Conservation (phyloP, 2,329 filamentous ascomycete genomes). For the Plectosphaerella plurivora region DNA sequence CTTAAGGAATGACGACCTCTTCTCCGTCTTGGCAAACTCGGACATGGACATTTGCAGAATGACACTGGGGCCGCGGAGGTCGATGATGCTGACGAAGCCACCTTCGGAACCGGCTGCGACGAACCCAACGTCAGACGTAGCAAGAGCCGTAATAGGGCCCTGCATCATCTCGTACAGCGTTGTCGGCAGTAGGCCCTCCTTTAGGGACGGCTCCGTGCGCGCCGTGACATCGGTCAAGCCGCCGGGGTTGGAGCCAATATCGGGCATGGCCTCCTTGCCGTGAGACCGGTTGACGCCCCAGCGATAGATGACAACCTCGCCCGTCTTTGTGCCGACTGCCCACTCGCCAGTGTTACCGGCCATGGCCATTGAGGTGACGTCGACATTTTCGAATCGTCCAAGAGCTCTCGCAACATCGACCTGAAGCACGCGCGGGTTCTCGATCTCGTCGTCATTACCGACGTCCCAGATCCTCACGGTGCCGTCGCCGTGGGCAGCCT, state of each 20-base stretch:
- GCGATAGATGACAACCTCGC: conserved; percentile 82
- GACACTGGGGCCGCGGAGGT: conserved; percentile 80
- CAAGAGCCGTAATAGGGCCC: conserved; percentile 73
- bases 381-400: conserved; percentile 71
- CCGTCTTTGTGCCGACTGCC: conserved; percentile 72
- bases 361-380: conserved; percentile 76
- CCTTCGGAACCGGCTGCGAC: conserved; percentile 81
- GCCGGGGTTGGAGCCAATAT: conserved; percentile 54
- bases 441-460: conserved; percentile 87
- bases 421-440: conserved; percentile 78
- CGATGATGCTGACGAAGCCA: conserved; percentile 76
- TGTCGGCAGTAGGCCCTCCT: conserved; percentile 76
- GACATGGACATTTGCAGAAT: conserved; percentile 71
- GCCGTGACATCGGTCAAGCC: conserved; percentile 69
- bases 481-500: conserved; percentile 85
- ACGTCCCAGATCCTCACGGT: conserved; percentile 91
- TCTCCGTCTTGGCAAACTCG: conserved; percentile 73
- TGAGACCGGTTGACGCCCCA: conserved; percentile 79
- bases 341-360: conserved; percentile 79
- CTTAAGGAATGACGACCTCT: conserved; percentile 67
- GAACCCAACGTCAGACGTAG: conserved; percentile 91
- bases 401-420: conserved; percentile 82
- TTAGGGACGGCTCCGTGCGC: conserved; percentile 67
- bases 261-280: conserved; percentile 54
- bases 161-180: conserved; percentile 79